Conservation (phyloP, 345 rosid genomes). For the Anacardium occidentale region DNA sequence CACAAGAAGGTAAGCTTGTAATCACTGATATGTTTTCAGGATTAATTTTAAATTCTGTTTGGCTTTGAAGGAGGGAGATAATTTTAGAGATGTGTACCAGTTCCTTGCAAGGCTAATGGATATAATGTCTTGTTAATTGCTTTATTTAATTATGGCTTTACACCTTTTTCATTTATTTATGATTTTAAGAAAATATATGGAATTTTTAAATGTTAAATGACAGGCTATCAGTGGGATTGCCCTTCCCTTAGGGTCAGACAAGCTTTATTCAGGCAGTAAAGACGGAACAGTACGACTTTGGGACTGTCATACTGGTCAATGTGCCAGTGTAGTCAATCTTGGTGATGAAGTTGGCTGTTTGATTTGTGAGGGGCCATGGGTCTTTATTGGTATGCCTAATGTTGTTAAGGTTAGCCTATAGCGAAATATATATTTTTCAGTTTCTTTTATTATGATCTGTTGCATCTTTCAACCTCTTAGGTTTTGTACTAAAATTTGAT, state of each 20-base stretch:
- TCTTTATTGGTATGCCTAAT: slow-evolving; percentile 56
- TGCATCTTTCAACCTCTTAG: background rate
- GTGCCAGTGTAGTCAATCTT: slow-evolving; percentile 31
- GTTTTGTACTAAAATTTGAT: too few species aligned
- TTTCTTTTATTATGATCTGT: background rate
- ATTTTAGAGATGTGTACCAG: background rate
- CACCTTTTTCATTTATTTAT: background rate
- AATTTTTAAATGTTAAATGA: background rate
- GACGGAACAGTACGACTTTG: slow-evolving; percentile 50
- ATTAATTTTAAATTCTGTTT: background rate
- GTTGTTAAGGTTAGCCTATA: slow-evolving; percentile 42
- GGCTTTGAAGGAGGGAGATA: background rate
- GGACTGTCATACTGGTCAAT: slow-evolving; percentile 57
- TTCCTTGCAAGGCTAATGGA: background rate
- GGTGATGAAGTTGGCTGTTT: slow-evolving; percentile 49
- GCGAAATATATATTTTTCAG: background rate
- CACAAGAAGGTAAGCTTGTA: slow-evolving; percentile 32
- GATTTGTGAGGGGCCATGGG: slow-evolving; percentile 59
- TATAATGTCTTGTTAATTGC: too few species aligned
- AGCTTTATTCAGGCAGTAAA: slow-evolving; percentile 53
- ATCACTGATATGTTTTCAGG: background rate
- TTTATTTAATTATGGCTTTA: too few species aligned
- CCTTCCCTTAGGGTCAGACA: slow-evolving; percentile 48
- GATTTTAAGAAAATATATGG: background rate
- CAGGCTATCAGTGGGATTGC: slow-evolving; percentile 51